A percentile compares a stretch with the other conserved stretches of the same genome.
phyloP scores from a whole-genome alignment of 2,329 filamentous ascomycete genomes.

The Lomentospora prolificans region DNA sequence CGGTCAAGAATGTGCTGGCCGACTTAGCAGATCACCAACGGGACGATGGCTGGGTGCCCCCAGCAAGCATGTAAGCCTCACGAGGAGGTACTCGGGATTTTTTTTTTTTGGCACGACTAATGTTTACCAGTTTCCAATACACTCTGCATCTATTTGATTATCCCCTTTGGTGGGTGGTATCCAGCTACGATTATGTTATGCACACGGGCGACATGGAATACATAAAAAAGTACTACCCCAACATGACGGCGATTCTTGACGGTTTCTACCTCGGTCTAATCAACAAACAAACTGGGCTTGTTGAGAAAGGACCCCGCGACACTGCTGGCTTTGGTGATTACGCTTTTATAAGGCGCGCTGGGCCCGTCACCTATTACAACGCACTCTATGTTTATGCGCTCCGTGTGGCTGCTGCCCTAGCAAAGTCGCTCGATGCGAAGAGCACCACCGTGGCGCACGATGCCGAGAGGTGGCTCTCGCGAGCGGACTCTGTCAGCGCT shows the following conservation, averaged over 20 bases:
- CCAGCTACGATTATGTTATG: conserved; percentile 36
- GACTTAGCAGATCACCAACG: conserved; percentile 39
- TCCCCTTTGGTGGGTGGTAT: conserved; percentile 42
- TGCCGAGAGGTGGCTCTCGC: conserved; percentile 27
- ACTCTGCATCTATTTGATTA: conserved; percentile 40
- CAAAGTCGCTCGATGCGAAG: conserved; percentile 17
- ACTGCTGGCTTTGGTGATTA: conserved; percentile 36
- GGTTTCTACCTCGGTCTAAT: conserved; percentile 34
- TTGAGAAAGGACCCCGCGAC: conserved; percentile 27
- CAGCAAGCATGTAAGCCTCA: conserved; percentile 35
- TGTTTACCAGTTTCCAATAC: conserved; percentile 24
- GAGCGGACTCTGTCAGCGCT: conserved; percentile 23
- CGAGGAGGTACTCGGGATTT: too few relatives aligned
- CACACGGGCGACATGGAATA: conserved; percentile 37
- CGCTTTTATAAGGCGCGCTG: conserved; percentile 36
- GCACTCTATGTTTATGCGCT: conserved; percentile 38
- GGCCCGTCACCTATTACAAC: conserved; percentile 42
- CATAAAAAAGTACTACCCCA: conserved; percentile 29
- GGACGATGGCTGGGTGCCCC: conserved; percentile 42
- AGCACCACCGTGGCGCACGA: conserved; percentile 18
- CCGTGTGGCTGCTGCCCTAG: conserved; percentile 31
- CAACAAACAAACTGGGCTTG: conserved; percentile 25
- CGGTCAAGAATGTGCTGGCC: conserved; percentile 35
- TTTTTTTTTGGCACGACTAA: too few relatives aligned
- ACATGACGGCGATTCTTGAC: conserved; percentile 31